phyloP scores from a whole-genome alignment of 2,329 filamentous ascomycete species.

The Scedosporium minutisporum region DNA sequence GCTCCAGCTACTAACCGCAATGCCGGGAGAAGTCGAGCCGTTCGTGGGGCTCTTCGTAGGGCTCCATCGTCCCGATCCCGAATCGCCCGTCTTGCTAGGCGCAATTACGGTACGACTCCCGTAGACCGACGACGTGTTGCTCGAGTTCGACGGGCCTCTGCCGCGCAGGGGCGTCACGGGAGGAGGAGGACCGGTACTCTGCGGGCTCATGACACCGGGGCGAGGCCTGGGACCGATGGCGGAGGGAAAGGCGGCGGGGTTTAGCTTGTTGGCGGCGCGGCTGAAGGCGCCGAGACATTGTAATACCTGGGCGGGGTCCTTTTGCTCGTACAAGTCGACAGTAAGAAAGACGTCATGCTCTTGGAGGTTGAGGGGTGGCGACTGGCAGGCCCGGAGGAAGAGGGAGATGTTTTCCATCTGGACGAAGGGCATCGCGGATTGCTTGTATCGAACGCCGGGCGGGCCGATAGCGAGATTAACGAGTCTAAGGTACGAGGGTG shows the following conservation, averaged over 20 bases:
- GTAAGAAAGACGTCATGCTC: constrained; percentile 95
- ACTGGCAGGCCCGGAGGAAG: constrained; percentile 82
- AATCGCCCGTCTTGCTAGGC: constrained; percentile 44
- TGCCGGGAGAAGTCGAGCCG: constrained; percentile 38
- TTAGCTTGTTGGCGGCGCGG: constrained; percentile 65
- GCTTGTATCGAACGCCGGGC: constrained; percentile 79
- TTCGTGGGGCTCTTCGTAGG: constrained; percentile 41
- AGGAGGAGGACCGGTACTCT: constrained; percentile 44
- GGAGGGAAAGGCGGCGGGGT: constrained; percentile 63
- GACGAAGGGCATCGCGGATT: constrained; percentile 91
- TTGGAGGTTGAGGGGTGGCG: constrained; percentile 74
- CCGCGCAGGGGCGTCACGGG: constrained; percentile 36
- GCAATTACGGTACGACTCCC: constrained; percentile 28
- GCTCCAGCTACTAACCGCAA: constrained; percentile 76
- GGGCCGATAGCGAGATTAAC: constrained; percentile 70
- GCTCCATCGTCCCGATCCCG: constrained; percentile 46
- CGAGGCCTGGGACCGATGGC: constrained; percentile 63
- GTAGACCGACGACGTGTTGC: constrained; percentile 46
- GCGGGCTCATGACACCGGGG: constrained; percentile 52
- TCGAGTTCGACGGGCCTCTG: constrained; percentile 45
- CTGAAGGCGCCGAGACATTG: constrained; percentile 91
- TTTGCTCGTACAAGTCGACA: constrained; percentile 89
- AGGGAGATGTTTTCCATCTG: constrained; percentile 99
- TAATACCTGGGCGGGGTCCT: constrained; percentile 91
- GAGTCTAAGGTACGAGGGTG: constrained; percentile 43